A percentile compares a stretch with the other conserved stretches of the same genome.
Evolutionary conservation across 331 rosid genomes (phyloP).

Genomic region (Phaseolus coccineus): DNA sequence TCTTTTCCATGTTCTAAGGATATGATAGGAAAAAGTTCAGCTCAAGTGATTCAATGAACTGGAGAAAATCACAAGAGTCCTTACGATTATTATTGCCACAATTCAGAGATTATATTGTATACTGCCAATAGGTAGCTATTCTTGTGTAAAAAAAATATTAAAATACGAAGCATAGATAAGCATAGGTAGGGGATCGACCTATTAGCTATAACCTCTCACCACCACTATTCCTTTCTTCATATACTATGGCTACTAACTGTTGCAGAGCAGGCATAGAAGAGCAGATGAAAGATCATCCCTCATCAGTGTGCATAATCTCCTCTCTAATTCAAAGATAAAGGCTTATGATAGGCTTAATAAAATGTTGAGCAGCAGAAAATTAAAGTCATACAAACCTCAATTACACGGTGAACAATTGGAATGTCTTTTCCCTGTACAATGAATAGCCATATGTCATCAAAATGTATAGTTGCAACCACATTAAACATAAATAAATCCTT

Average conservation of each 20-base stretch:
- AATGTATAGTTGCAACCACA: not conserved
- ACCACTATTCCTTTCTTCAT: not conserved
- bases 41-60: not conserved
- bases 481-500: conserved; percentile 10
- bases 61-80: no score
- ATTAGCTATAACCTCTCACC: not conserved
- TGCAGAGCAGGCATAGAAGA: not conserved
- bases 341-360: not conserved
- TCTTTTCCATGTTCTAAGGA: not conserved
- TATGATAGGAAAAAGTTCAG: not conserved
- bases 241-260: not conserved
- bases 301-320: not conserved
- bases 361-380: conserved; percentile 10
- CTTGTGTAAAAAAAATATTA: no score
- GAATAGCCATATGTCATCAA: conserved; percentile 28
- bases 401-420: conserved; percentile 87
- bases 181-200: no score
- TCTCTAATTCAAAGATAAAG: not conserved
- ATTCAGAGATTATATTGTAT: no score
- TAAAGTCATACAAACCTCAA: conserved; percentile 55
- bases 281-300: not conserved
- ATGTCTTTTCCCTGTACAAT: conserved; percentile 69
- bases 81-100: no score
- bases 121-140: no score
- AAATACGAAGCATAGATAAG: no score